Evolutionary conservation across 2,329 filamentous ascomycete genomes (phyloP), one percentile per base, ranked within the genome.

Genomic region (Scytalidium lignicola): DNA sequence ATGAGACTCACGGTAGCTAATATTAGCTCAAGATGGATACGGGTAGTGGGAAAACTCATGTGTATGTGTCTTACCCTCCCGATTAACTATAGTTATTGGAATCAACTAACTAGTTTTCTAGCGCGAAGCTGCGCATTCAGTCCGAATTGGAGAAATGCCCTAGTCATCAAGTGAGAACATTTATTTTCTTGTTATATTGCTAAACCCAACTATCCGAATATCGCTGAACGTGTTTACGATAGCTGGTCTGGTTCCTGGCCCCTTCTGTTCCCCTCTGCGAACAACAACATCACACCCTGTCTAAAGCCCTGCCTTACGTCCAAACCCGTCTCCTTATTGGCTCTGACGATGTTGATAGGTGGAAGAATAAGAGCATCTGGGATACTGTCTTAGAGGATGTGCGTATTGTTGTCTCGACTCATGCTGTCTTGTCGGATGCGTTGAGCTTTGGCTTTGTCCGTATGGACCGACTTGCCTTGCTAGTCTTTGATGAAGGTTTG

Each of bases 11-110:
- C 53, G 44, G 45, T 41, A 2, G 28, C 17, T 29, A 7, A 10
- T n/a, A 28, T 45, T 37, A 37, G 32, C 18, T 26, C 20, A 52
- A 86, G 85, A 90, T 90, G 86, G 86, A 88, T 53, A 91, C 87
- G 0, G 87, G 87, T 1, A 88, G 80, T 55, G 87, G 87, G 2
- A 91, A 91, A 64, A 90, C 87, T 2, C 82, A 86, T 55, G 79
- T 90, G 85, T 88, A 75, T 67, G 76, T 67, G 40, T 21, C 15
- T 22, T 17, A 39, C 20, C 10, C 18, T 29, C n/a, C 26, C 26
- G 12, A 7, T 2, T 17, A 44, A 23, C 13, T 26, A 21, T 15
- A n/a, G 28, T 22, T 8, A 5, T 6, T 18, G 20, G 4, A 29
- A 17, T 32, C 2, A 46, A 7, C 12, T 15, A 39, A 21, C 9